phyloP scores from a whole-genome alignment of 1,284 basidiomycete species.

The Trichosporon faecale region DNA sequence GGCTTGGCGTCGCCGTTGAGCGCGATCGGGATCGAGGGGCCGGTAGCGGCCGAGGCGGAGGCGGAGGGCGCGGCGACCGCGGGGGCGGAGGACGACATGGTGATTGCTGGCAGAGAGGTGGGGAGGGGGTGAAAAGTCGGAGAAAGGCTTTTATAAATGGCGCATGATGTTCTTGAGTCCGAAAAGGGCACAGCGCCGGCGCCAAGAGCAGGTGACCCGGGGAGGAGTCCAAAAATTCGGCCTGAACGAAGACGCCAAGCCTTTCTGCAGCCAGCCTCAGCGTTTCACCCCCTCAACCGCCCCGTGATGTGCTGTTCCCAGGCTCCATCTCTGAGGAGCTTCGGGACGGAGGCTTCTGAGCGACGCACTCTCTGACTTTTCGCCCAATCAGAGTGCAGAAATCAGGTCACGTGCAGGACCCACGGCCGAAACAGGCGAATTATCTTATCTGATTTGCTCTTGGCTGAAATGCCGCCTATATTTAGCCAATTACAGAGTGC shows the following conservation, averaged over 20 bases:
- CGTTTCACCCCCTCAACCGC: neutral
- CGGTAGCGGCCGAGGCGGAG: neutral
- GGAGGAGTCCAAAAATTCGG: neutral
- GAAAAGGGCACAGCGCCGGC: neutral
- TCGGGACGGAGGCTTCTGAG: neutral
- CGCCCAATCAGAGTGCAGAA: neutral
- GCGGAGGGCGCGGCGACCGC: neutral
- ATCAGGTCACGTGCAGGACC: neutral
- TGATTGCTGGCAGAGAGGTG: neutral
- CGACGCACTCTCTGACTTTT: neutral
- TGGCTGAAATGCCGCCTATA: neutral
- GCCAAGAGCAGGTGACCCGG: neutral
- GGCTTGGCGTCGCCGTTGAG: neutral
- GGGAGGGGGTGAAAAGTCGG: neutral
- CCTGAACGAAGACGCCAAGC: neutral
- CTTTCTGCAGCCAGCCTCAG: neutral
- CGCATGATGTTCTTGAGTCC: neutral
- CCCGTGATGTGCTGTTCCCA: neutral
- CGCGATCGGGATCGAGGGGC: neutral
- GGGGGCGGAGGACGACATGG: conserved; percentile 2
- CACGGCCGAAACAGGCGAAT: neutral
- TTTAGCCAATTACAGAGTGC: neutral
- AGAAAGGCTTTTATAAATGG: neutral
- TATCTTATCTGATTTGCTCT: conserved; percentile 11
- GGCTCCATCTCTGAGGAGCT: neutral